A percentile compares a stretch with the other conserved stretches of the same genome.
phyloP scores from a whole-genome alignment of 2,329 filamentous ascomycete genomes.

The Ceratocystis cacaofunesta region DNA sequence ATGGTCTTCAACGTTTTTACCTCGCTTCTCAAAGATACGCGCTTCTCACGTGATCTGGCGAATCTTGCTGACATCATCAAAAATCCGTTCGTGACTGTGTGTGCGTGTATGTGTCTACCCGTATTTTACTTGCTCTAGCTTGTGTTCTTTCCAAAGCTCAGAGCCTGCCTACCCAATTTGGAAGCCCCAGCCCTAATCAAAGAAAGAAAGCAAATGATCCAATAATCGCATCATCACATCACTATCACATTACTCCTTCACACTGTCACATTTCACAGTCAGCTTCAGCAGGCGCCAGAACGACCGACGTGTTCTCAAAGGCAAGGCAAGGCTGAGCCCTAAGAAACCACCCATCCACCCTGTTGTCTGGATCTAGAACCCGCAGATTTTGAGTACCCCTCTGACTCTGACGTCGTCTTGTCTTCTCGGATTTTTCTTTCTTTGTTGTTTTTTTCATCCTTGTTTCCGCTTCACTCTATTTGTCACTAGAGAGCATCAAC shows the following conservation, averaged over 20 bases:
- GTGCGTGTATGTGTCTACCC: background rate
- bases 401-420: background rate
- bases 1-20: background rate
- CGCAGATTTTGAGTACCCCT: background rate
- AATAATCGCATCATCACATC: background rate
- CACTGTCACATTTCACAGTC: background rate
- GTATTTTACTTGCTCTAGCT: background rate
- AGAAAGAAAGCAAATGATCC: background rate
- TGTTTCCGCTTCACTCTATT: background rate
- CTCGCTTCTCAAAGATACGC: background rate
- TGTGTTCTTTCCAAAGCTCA: background rate
- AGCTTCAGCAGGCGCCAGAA: background rate
- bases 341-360: background rate
- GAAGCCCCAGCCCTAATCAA: conserved; percentile 1
- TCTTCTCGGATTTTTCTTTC: background rate
- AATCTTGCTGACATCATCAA: conserved; percentile 4
- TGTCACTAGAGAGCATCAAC: too few relatives aligned
- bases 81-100: background rate
- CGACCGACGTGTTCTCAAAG: background rate
- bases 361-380: too few relatives aligned
- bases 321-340: background rate
- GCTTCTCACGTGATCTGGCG: background rate
- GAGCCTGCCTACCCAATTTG: background rate
- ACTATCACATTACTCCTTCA: background rate
- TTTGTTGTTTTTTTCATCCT: background rate